A percentile compares a stretch with the other conserved stretches of the same genome.
phyloP scores from a whole-genome alignment of 176 grass and related monocot species.

The Cymbopogon citratus region DNA sequence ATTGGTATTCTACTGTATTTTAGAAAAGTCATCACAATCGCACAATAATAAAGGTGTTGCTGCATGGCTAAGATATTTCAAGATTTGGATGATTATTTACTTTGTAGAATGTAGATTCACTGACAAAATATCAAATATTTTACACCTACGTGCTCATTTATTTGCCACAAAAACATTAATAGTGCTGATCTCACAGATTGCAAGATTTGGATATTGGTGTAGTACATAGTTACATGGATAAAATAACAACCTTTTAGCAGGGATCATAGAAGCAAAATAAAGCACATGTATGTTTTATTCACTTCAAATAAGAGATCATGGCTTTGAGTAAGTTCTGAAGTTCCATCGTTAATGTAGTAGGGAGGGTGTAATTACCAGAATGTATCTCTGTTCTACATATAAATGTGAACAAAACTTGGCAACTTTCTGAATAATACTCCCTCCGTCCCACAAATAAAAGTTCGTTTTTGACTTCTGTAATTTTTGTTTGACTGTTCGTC shows the following conservation, averaged over 20 bases:
- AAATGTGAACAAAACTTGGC: slow-evolving; percentile 13
- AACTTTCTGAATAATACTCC: background rate
- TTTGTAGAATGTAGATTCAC: background rate
- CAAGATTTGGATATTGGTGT: slow-evolving; percentile 13
- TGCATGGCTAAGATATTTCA: background rate
- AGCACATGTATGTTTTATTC: background rate
- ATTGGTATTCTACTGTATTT: background rate
- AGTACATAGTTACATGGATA: background rate
- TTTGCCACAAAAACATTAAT: background rate
- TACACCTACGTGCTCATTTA: background rate
- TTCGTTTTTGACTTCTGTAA: too few relatives aligned
- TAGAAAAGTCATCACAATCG: slow-evolving; percentile 6
- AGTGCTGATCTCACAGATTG: background rate
- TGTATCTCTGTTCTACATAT: background rate
- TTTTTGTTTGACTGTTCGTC: too few relatives aligned
- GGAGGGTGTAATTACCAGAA: background rate
- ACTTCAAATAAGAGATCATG: background rate
- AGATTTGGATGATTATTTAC: background rate
- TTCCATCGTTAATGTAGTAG: background rate
- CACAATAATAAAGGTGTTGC: background rate
- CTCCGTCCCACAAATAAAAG: too few relatives aligned
- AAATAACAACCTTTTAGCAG: background rate
- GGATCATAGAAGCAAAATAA: background rate
- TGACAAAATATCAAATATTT: background rate
- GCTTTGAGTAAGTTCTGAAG: background rate